These are phyloP conservation scores for Lycium barbarum DNA, from an alignment of 257 asterid genomes.

Conservation along the genomic window DNA sequence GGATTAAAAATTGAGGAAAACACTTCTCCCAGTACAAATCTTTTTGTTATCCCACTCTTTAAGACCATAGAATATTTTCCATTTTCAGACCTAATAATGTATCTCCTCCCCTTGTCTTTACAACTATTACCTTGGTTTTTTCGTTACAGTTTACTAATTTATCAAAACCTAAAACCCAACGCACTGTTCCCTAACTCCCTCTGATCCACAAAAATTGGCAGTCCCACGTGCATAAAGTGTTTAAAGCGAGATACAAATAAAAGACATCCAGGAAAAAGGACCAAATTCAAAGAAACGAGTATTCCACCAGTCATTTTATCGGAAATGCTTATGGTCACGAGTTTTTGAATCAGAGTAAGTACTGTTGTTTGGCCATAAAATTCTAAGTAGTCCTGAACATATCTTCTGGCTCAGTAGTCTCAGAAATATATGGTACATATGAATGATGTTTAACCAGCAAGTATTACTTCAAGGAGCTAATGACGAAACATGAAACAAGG, in stretches of 20 bases:
- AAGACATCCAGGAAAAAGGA: background rate
- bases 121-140: background rate
- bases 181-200: background rate
- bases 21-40: background rate
- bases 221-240: background rate
- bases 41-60: background rate
- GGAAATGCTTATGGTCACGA: background rate
- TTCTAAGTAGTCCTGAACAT: background rate
- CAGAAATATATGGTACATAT: background rate
- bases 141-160: background rate
- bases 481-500: background rate
- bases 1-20: background rate
- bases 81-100: background rate
- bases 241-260: background rate
- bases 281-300: background rate
- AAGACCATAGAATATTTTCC: background rate
- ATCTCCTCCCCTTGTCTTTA: background rate
- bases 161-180: background rate
- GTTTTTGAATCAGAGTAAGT: background rate
- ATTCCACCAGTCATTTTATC: background rate
- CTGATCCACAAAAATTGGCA: background rate
- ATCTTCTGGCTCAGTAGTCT: background rate
- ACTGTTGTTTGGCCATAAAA: background rate
- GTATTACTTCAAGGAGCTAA: slow-evolving; percentile 15
- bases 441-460: background rate